phyloP scores from a whole-genome alignment of 2,329 filamentous ascomycete genomes.

The Rutstroemia sp. region DNA sequence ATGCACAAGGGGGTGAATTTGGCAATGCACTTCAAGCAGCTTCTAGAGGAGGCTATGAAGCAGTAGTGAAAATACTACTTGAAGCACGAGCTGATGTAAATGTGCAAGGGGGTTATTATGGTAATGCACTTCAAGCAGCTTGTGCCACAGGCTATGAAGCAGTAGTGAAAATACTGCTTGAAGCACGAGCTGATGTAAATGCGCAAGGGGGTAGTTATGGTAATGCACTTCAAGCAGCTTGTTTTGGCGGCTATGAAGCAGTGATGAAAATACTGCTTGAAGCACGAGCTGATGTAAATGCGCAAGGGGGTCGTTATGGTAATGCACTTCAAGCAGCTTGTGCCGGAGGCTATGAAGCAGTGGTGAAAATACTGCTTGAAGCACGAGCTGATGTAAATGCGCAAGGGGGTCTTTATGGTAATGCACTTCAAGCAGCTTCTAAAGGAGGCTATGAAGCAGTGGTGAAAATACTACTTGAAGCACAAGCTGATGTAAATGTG shows the following conservation, averaged over 20 bases:
- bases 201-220: neutral
- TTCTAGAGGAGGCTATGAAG: fast-evolving
- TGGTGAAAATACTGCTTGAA: neutral
- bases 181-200: neutral
- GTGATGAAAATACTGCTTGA: neutral
- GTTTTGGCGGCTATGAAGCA: too few species aligned
- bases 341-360: neutral
- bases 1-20: neutral
- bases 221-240: conserved; percentile 1
- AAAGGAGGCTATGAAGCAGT: too few species aligned
- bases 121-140: neutral
- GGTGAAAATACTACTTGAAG: neutral
- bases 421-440: neutral
- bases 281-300: too few species aligned
- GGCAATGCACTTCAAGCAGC: neutral
- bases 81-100: neutral
- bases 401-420: neutral
- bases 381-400: neutral
- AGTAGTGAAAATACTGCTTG: neutral
- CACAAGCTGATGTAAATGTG: too few species aligned
- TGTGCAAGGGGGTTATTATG: too few species aligned
- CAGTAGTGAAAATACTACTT: neutral
- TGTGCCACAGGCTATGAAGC: neutral
- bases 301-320: too few species aligned
- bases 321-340: too few species aligned